Percentiles rank a stretch among this genome's conserved stretches.
Conservation (phyloP, 805 yeast genomes). For the Teunomyces pallodes region DNA sequence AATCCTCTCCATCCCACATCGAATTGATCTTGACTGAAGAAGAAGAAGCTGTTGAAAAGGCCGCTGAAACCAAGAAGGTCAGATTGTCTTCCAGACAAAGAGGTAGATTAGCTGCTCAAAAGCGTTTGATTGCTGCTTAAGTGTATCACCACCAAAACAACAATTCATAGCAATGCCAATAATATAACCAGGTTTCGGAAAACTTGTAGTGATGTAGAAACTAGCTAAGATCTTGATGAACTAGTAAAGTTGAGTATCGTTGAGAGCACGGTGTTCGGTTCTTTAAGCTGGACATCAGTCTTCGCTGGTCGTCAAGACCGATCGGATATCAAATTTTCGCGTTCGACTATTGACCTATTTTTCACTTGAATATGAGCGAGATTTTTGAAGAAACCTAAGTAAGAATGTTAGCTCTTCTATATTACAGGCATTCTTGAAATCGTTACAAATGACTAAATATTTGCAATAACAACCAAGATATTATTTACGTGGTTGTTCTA, state of each 20-base stretch:
- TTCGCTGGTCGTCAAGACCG: too few relatives aligned
- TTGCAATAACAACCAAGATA: too few relatives aligned
- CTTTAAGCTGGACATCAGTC: too few relatives aligned
- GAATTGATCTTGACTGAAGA: conserved; percentile 95
- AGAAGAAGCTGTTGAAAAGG: conserved; percentile 91
- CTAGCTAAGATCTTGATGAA: not conserved
- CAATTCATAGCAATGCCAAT: conserved; percentile 3
- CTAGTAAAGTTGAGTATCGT: not conserved
- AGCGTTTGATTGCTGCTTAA: conserved; percentile 70
- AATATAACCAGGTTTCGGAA: conserved; percentile 3
- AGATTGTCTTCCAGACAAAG: conserved; percentile 88
- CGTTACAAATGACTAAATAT: too few relatives aligned
- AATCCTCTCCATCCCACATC: conserved; percentile 98
- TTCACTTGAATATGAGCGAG: too few relatives aligned
- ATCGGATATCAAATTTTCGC: too few relatives aligned
- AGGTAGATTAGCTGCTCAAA: conserved; percentile 87
- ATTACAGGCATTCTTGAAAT: too few relatives aligned
- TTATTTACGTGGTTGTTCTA: too few relatives aligned
- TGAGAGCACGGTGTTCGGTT: too few relatives aligned
- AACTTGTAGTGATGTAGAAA: not conserved
- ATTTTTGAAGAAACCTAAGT: too few relatives aligned
- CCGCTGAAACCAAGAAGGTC: conserved; percentile 63
- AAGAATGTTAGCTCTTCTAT: too few relatives aligned
- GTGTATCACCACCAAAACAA: conserved; percentile 1
- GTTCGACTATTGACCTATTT: too few relatives aligned